These are phyloP conservation scores for Prinsepia uniflora DNA, from an alignment of 306 rosid genomes.

Conservation along the genomic window DNA sequence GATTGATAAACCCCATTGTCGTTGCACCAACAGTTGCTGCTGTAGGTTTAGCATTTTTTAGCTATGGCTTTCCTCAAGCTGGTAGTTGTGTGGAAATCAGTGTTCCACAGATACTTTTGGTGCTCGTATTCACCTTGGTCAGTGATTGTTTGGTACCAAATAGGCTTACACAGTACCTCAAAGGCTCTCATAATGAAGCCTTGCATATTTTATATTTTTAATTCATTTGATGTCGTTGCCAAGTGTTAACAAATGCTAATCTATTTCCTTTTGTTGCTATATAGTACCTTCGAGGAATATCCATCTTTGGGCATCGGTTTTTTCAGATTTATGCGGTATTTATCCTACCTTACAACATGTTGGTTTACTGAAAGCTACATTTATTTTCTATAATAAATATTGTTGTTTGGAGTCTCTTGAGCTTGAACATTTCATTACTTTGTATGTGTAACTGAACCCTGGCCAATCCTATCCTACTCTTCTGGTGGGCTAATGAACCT, in stretches of 20 bases:
- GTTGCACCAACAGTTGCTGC: constrained; percentile 98
- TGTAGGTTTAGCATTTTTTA: constrained; percentile 88
- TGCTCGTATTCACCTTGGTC: constrained; percentile 77
- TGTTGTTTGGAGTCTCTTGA: neutral
- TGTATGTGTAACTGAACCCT: neutral
- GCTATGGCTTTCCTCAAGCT: constrained; percentile 94
- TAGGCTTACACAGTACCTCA: neutral
- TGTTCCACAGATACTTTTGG: constrained; percentile 69
- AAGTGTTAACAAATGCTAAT: constrained; percentile 24
- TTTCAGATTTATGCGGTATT: constrained; percentile 84
- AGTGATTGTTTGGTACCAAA: constrained; percentile 23
- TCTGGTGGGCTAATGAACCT: neutral
- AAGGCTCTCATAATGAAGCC: neutral
- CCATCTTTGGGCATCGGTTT: constrained; percentile 66
- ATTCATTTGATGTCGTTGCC: constrained; percentile 13
- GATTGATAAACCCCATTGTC: constrained; percentile 85
- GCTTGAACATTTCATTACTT: constrained; percentile 3
- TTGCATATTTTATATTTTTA: constrained; percentile 9
- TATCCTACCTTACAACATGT: constrained; percentile 20
- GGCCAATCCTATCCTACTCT: neutral
- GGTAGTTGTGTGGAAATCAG: constrained; percentile 89
- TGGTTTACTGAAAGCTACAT: neutral
- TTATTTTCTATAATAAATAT: neutral
- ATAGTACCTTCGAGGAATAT: constrained; percentile 83
- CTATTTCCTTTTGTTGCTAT: constrained; percentile 21